A percentile compares a stretch with the other conserved stretches of the same genome.
Evolutionary conservation across 2,329 filamentous ascomycete genomes (phyloP).

Genomic region (Hymenoscyphus albidus): DNA sequence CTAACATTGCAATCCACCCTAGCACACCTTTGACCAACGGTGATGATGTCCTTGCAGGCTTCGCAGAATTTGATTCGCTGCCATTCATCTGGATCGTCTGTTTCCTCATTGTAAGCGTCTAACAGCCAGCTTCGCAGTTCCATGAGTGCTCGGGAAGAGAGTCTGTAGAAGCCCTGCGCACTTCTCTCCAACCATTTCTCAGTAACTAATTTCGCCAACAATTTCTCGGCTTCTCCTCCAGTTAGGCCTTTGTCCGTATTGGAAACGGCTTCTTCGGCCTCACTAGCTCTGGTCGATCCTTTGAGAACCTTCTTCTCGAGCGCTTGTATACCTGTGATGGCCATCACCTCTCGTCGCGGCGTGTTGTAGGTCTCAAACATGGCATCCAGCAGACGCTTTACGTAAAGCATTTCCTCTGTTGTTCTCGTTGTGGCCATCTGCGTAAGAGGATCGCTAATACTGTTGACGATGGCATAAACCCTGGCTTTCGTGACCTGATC

Average conservation of each 20-base stretch:
- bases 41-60: constrained; percentile 87
- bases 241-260: constrained; percentile 57
- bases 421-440: constrained; percentile 80
- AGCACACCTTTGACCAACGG: constrained; percentile 72
- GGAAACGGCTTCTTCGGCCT: constrained; percentile 33
- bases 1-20: constrained; percentile 64
- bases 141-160: constrained; percentile 75
- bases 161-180: constrained; percentile 64
- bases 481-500: constrained; percentile 65
- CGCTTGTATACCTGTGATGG: constrained; percentile 74
- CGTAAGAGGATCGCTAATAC: constrained; percentile 75
- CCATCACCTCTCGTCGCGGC: constrained; percentile 74
- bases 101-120: constrained; percentile 83
- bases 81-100: constrained; percentile 54
- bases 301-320: constrained; percentile 63
- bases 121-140: constrained; percentile 81
- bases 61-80: constrained; percentile 81
- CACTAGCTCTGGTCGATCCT: constrained; percentile 37
- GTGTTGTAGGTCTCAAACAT: constrained; percentile 93
- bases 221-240: constrained; percentile 70
- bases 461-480: constrained; percentile 85
- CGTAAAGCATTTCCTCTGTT: constrained; percentile 82
- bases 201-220: constrained; percentile 65
- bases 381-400: constrained; percentile 80
- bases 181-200: constrained; percentile 86